Conservation (phyloP, 2,329 filamentous ascomycete genomes). For the Fusarium piperis region DNA sequence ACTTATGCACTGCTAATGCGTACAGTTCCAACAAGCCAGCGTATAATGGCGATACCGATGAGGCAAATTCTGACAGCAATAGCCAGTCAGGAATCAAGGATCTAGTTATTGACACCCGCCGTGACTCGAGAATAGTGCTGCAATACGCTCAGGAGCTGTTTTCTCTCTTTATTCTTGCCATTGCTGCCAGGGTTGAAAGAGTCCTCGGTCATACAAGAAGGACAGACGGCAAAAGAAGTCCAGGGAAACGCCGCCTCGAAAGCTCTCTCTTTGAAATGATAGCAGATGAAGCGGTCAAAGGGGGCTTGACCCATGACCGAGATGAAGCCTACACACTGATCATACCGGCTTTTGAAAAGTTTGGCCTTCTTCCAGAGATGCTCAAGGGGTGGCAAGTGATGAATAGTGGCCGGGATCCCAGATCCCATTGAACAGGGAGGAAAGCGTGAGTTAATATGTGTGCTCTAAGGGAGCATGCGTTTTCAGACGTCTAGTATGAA, state of each 20-base stretch:
- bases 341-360: neutral
- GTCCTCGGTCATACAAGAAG: neutral
- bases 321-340: neutral
- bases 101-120: neutral
- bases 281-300: neutral
- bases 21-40: no score
- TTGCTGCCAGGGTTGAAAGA: neutral
- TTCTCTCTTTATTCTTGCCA: neutral
- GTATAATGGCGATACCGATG: no score
- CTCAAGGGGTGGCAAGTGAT: neutral
- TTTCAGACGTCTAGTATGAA: neutral
- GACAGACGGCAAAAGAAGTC: neutral
- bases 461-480: no score
- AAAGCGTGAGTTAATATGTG: no score
- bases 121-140: neutral
- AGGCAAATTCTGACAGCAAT: no score
- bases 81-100: no score
- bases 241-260: neutral
- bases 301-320: neutral
- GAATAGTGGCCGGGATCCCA: neutral
- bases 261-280: neutral
- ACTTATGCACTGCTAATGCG: no score
- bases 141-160: neutral
- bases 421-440: neutral
- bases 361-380: neutral